Evolutionary conservation across 1,284 basidiomycete species (phyloP), one percentile per base, ranked within the genome.

Genomic region (Waitea zeae): DNA sequence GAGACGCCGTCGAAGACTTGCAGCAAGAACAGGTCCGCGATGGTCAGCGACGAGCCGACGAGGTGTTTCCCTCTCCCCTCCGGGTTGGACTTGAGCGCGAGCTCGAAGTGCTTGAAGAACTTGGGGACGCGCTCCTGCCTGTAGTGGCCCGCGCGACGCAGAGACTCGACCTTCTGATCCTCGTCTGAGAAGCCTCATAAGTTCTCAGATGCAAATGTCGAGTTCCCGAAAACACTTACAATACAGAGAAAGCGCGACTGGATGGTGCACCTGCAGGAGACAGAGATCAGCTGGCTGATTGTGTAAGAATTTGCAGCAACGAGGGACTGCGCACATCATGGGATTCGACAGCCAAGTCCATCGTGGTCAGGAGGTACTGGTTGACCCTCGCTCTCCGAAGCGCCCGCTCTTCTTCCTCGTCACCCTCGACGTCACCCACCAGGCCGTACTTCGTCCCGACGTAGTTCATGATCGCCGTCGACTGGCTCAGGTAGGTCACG

Each of bases 1-100:
- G 47, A 37, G n/a, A 67, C 39, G 30, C 62, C 58, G 13, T 49
- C 46, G 2, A 58, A 7, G 9, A 54, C 57, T 30, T 64, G 62
- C 49, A 63, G 69, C 15, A 67, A 46, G 14, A 51, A 52, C 12
- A 68, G 47, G 44, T 70, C 67, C 15, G 65, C 67, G 12, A 57
- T 57, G 6, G 59, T 62, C 19, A 59, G 54, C 31, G 46, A 50
- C 14, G 42, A 45, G 2, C 59, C 57, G 32, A 60, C 45, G 31
- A 66, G 47, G 46, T 56, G 58, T 2, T 44, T 47, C 5, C 38
- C 35, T n/a, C 45, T 43, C n/a, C 46, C 46, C 11, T 43, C 46
- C 9, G 48, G 44, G 45, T 58, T 58, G 28, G 44, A 41, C 20
- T 37, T 34, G 26, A 67, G 46, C 18, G 57, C 56, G 17, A 39